phyloP scores from a whole-genome alignment of 1,284 basidiomycete species.

The Ganoderma sinense region DNA sequence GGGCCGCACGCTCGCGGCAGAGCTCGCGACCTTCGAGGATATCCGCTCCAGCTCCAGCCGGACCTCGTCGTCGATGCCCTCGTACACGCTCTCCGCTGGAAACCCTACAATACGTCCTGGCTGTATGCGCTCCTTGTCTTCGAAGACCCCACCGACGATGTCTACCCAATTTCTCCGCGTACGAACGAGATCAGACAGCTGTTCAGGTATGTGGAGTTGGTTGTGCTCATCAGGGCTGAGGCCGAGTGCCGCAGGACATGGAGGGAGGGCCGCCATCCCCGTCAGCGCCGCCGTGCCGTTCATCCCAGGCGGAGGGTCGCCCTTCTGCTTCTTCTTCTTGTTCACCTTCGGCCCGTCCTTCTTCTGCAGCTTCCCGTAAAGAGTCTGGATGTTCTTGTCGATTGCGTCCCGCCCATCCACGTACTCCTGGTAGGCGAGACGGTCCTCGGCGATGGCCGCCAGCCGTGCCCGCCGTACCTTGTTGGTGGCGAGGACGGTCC shows the following conservation, averaged over 20 bases:
- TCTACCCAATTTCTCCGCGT: slow-evolving; percentile 80
- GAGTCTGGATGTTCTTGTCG: slow-evolving; percentile 81
- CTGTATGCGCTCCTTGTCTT: slow-evolving; percentile 66
- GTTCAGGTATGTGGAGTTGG: slow-evolving; percentile 71
- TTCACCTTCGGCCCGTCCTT: slow-evolving; percentile 70
- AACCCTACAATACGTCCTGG: slow-evolving; percentile 79
- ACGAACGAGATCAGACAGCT: slow-evolving; percentile 73
- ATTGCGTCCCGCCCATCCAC: slow-evolving; percentile 80
- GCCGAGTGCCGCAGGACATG: slow-evolving; percentile 72
- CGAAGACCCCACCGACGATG: slow-evolving; percentile 70
- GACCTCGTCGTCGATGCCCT: slow-evolving; percentile 74
- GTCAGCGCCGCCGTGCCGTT: slow-evolving; percentile 36
- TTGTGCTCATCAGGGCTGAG: slow-evolving; percentile 73
- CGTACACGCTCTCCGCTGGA: slow-evolving; percentile 76
- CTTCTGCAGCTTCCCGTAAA: slow-evolving; percentile 78
- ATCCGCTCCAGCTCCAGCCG: slow-evolving; percentile 47
- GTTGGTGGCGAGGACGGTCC: slow-evolving; percentile 81
- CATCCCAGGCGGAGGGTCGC: slow-evolving; percentile 50
- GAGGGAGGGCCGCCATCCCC: slow-evolving; percentile 40
- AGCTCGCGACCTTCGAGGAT: slow-evolving; percentile 14
- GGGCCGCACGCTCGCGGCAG: slow-evolving; percentile 6
- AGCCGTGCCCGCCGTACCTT: slow-evolving; percentile 84
- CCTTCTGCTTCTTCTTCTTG: slow-evolving; percentile 76
- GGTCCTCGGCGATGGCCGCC: slow-evolving; percentile 80
- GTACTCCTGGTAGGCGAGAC: slow-evolving; percentile 92